phyloP scores from a whole-genome alignment of 257 asterid species.

The Asclepias syriaca region DNA sequence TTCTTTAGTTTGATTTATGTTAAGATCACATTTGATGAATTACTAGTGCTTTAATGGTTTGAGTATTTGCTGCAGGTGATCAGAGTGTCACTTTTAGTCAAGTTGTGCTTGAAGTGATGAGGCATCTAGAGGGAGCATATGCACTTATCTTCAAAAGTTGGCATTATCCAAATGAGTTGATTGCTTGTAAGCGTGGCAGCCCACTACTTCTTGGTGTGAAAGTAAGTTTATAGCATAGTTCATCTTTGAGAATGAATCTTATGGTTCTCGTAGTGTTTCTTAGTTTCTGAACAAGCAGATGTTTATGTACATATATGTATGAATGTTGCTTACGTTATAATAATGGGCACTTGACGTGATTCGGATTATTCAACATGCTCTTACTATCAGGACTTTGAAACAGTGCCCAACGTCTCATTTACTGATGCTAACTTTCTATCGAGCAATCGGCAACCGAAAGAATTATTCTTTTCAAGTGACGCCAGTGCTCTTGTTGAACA shows the following conservation, averaged over 20 bases:
- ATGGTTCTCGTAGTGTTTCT: neutral
- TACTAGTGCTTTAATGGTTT: neutral
- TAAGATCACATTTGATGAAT: neutral
- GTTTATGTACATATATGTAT: neutral
- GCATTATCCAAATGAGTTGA: slow-evolving; percentile 88
- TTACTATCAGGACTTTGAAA: slow-evolving; percentile 53
- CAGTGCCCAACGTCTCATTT: slow-evolving; percentile 43
- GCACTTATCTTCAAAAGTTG: slow-evolving; percentile 93
- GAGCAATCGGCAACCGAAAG: slow-evolving; percentile 64
- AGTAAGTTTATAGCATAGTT: slow-evolving; percentile 43
- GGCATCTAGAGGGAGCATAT: slow-evolving; percentile 99
- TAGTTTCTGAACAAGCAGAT: neutral
- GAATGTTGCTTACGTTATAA: neutral
- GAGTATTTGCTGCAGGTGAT: slow-evolving; percentile 51
- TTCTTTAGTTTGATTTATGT: neutral
- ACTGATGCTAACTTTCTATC: slow-evolving; percentile 54
- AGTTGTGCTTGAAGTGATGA: slow-evolving; percentile 96
- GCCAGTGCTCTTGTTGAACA: slow-evolving; percentile 93
- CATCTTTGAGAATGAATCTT: neutral
- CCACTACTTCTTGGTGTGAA: slow-evolving; percentile 97
- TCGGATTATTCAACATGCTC: slow-evolving; percentile 14
- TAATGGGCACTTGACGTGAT: neutral
- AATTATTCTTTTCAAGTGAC: slow-evolving; percentile 81
- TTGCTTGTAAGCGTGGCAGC: slow-evolving; percentile 99
- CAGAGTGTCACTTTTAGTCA: slow-evolving; percentile 79